A percentile compares a stretch with the other conserved stretches of the same genome.
phyloP scores from a whole-genome alignment of 768 basidiomycete species.

The Rhizopogon sp. region DNA sequence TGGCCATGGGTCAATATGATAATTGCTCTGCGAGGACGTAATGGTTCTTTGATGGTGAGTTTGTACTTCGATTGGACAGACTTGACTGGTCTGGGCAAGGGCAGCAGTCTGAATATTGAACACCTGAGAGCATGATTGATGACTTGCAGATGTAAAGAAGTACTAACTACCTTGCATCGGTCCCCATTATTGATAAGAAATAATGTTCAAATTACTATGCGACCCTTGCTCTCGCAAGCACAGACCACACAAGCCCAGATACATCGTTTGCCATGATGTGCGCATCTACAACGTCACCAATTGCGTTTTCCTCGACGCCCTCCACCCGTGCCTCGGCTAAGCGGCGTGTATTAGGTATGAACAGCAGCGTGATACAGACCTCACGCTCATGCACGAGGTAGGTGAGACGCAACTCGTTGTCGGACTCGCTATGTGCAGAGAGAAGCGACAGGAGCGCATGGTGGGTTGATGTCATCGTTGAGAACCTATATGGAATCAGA shows the following conservation, averaged over 20 bases:
- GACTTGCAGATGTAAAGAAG: not conserved
- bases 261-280: constrained; percentile 64
- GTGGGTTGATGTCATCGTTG: constrained; percentile 62
- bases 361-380: constrained; percentile 55
- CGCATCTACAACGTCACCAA: constrained; percentile 55
- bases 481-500: constrained; percentile 47
- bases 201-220: not conserved
- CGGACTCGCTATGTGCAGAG: constrained; percentile 54
- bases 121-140: not conserved
- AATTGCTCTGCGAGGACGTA: no score
- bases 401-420: constrained; percentile 72
- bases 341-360: constrained; percentile 63
- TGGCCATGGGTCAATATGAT: no score
- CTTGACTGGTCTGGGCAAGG: not conserved
- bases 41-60: no score
- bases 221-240: constrained; percentile 43
- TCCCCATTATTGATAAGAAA: not conserved
- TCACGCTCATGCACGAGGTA: constrained; percentile 46
- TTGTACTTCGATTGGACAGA: no score
- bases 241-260: constrained; percentile 56
- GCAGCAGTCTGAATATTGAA: not conserved
- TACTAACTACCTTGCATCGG: not conserved
- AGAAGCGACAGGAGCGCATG: constrained; percentile 55
- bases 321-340: constrained; percentile 60
- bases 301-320: constrained; percentile 46